Evolutionary conservation across 139 green algal genomes (phyloP), one percentile per base, ranked within the genome.

Genomic region (Ostreobium quekettii): DNA sequence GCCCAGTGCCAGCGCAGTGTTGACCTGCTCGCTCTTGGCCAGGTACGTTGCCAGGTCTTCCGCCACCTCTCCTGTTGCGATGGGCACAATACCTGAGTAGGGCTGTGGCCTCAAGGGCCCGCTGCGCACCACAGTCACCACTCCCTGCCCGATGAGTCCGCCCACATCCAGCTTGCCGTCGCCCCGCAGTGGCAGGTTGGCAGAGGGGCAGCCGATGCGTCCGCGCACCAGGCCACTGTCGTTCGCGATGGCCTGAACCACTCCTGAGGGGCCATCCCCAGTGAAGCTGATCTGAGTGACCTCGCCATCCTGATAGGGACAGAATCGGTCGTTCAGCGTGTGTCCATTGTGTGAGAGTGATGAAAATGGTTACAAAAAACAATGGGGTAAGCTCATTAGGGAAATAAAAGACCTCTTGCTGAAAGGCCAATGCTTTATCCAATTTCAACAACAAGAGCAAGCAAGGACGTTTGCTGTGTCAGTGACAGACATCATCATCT

Each of bases 91-190:
- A 6, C 89, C 86, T 11, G 83, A 87, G 75, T 87, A 91, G 64
- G 76, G 72, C 32, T 76, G 19, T 0, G 74, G 79, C 49, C 82
- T 73, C 15, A 76, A 29, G 0, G 77, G 77, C 37, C 86, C 78
- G 29, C 60, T 83, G 36, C 90, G 80, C n/a, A 95, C 87, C 4
- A 95, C 84, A 38, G 83, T 81, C 73, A 92, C 75, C 35, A 95
- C 79, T 29, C 80, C 87, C 47, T 58, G 19, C 4, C 89, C 91
- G 19, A 95, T 82, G 26, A 85, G 85, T 5, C 35, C 64, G 6
- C 84, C 86, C 2, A 96, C 89, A 58, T 90, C 78, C 7, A 95
- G 78, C 77, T 95, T 95, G 67, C 87, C 87, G 47, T 95, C 89
- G 0, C 76, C 36, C 2, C 83, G 76, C 28, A 96, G 76, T 19